Evolutionary conservation across 129 eudicot genomes (phyloP).

Genomic region (Pulicaria dysenterica): DNA sequence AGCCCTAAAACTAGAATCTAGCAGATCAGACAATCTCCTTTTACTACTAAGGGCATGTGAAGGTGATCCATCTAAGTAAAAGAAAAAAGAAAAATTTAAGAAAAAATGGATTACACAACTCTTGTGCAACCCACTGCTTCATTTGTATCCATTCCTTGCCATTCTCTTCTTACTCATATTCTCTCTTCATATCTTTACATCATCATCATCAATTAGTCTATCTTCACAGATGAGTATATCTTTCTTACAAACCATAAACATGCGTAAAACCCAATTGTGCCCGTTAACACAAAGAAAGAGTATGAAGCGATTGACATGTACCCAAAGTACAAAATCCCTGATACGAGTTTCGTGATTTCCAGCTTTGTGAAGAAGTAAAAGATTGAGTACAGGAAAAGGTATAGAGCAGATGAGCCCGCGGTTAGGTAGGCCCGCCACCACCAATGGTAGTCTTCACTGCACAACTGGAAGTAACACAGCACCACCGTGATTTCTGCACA

Average conservation of each 20-base stretch:
- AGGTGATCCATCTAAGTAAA: no score
- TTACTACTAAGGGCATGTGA: background rate
- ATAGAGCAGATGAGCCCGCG: conserved; percentile 79
- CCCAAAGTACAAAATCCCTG: conserved; percentile 79
- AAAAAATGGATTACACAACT: conserved; percentile 12
- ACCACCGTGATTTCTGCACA: conserved; percentile 83
- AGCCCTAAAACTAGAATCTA: conserved; percentile 31
- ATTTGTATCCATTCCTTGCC: conserved; percentile 14
- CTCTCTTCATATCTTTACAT: conserved; percentile 23
- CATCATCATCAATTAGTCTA: conserved; percentile 50
- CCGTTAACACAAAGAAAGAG: conserved; percentile 78
- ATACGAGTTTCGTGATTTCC: conserved; percentile 79
- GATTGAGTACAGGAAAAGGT: conserved; percentile 76
- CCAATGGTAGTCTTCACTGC: conserved; percentile 92
- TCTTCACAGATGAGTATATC: conserved; percentile 90
- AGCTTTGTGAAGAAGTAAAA: conserved; percentile 83
- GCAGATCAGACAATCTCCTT: conserved; percentile 9
- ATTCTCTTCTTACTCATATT: conserved; percentile 17
- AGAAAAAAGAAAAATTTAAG: no score
- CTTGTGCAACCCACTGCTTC: conserved; percentile 29
- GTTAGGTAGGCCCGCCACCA: conserved; percentile 95
- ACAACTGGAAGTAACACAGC: conserved; percentile 82
- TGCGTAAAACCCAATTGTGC: conserved; percentile 78
- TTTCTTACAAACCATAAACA: conserved; percentile 88
- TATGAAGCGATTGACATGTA: conserved; percentile 74